A percentile compares a stretch with the other conserved stretches of the same genome.
These are phyloP conservation scores for Chlorella sp. DNA, from an alignment of 139 green algal species.

Conservation along the genomic window DNA sequence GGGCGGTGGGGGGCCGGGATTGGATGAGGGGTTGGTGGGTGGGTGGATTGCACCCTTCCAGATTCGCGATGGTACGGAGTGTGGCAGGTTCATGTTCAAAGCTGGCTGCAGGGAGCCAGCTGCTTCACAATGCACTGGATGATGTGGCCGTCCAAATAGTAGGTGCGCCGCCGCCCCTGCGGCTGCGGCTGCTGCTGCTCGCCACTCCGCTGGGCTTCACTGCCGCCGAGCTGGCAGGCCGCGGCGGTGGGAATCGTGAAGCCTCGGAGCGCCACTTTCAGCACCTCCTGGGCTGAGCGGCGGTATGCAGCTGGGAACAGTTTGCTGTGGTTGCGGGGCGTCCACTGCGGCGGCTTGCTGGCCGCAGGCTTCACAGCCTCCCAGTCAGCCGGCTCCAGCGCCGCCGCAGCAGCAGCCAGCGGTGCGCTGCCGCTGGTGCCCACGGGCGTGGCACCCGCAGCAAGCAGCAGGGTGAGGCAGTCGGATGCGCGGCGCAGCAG, in stretches of 20 bases:
- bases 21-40: too few species aligned
- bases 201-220: too few species aligned
- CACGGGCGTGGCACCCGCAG: not conserved
- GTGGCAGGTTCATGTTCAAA: too few species aligned
- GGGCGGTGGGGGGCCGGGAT: too few species aligned
- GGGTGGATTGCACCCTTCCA: too few species aligned
- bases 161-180: not conserved
- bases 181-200: not conserved
- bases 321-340: not conserved
- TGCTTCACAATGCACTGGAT: not conserved
- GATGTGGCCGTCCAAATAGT: not conserved
- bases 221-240: not conserved
- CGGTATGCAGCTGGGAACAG: not conserved
- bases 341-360: not conserved
- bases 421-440: not conserved
- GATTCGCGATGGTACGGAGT: too few species aligned
- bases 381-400: not conserved
- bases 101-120: not conserved
- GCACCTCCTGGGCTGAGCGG: not conserved
- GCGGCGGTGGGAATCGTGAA: not conserved
- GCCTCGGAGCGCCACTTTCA: not conserved
- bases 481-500: constrained; percentile 13
- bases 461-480: constrained; percentile 6
- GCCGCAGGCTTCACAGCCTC: not conserved
- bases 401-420: not conserved